phyloP scores from a whole-genome alignment of 148 eudicot genomes.

The Amaranthus cruentus region DNA sequence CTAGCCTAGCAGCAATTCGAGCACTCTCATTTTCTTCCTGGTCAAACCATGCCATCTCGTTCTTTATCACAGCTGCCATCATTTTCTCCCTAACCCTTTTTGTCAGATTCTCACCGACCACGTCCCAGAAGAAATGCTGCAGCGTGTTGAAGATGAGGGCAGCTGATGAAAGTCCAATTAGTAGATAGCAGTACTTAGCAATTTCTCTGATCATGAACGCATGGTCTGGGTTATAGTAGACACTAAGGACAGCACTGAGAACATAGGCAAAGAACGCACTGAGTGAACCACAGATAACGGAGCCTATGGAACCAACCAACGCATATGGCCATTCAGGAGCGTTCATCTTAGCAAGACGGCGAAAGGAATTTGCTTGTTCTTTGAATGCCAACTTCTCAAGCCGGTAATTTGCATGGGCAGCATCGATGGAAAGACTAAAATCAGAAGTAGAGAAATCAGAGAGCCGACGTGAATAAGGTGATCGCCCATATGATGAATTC shows the following conservation, averaged over 20 bases:
- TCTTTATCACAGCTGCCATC: conserved; percentile 75
- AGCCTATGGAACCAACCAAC: conserved; percentile 73
- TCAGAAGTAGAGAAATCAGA: conserved; percentile 96
- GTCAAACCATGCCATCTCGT: conserved; percentile 97
- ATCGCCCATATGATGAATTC: conserved; percentile 93
- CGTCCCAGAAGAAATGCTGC: conserved; percentile 94
- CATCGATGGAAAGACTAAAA: conserved; percentile 78
- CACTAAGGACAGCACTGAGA: conserved; percentile 88
- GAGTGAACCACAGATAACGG: conserved; percentile 85
- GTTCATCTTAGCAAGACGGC: conserved; percentile 92
- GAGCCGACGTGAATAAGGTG: conserved; percentile 96
- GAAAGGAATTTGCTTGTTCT: conserved; percentile 92
- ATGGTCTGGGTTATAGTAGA: conserved; percentile 85
- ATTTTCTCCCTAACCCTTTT: conserved; percentile 89
- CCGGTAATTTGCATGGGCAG: conserved; percentile 59
- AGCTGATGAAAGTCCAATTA: conserved; percentile 92
- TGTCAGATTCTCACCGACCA: conserved; percentile 90
- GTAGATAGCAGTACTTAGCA: conserved; percentile 80
- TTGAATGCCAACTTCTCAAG: conserved; percentile 84
- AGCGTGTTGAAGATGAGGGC: conserved; percentile 89
- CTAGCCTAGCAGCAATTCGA: conserved; percentile 80
- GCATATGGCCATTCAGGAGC: conserved; percentile 96
- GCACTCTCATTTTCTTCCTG: conserved; percentile 94
- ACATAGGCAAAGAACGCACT: conserved; percentile 97
- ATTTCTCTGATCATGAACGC: conserved; percentile 70